Percentiles rank a stretch among this genome's conserved stretches.
phyloP scores from a whole-genome alignment of 2,329 filamentous ascomycete species.

The Penicillium janthinellum region DNA sequence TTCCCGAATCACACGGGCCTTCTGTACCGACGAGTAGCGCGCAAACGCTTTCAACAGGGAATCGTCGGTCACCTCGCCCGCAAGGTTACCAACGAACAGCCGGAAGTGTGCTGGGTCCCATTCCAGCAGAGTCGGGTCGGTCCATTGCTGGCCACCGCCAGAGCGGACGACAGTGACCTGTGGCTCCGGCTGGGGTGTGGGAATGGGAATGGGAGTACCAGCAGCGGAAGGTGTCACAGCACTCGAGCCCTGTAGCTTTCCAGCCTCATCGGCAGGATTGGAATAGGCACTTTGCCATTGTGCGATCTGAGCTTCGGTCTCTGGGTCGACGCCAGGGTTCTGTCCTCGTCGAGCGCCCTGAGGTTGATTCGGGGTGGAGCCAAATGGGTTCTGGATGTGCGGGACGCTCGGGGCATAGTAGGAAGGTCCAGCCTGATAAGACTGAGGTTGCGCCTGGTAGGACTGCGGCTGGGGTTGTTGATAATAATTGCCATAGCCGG shows the following conservation, averaged over 20 bases:
- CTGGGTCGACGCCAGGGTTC: conserved; percentile 62
- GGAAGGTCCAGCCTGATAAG: conserved; percentile 36
- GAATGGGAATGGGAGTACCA: conserved; percentile 48
- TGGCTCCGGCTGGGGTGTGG: conserved; percentile 45
- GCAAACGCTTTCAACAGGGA: conserved; percentile 91
- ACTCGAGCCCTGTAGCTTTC: conserved; percentile 44
- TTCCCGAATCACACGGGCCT: conserved; percentile 90
- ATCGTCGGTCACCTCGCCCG: conserved; percentile 96
- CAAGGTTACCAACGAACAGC: conserved; percentile 94
- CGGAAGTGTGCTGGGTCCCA: conserved; percentile 96
- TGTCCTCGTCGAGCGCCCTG: conserved; percentile 34
- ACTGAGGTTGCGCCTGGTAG: conserved; percentile 35
- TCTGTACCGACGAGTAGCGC: conserved; percentile 83
- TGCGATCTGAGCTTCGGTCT: conserved; percentile 87
- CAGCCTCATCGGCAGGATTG: conserved; percentile 35
- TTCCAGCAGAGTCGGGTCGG: conserved; percentile 82
- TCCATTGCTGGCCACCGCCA: conserved; percentile 91
- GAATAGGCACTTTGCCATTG: conserved; percentile 93
- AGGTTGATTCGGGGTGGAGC: conserved; percentile 44
- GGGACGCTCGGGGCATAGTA: conserved; percentile 61
- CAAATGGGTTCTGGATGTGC: conserved; percentile 81
- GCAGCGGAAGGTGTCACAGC: conserved; percentile 32
- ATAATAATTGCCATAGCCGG: conserved; percentile 46
- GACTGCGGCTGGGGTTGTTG: conserved; percentile 40
- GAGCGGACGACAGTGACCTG: conserved; percentile 85